Evolutionary conservation across 176 grass and related monocot genomes (phyloP).

Genomic region (sorghum (Sorghum bicolor)): DNA sequence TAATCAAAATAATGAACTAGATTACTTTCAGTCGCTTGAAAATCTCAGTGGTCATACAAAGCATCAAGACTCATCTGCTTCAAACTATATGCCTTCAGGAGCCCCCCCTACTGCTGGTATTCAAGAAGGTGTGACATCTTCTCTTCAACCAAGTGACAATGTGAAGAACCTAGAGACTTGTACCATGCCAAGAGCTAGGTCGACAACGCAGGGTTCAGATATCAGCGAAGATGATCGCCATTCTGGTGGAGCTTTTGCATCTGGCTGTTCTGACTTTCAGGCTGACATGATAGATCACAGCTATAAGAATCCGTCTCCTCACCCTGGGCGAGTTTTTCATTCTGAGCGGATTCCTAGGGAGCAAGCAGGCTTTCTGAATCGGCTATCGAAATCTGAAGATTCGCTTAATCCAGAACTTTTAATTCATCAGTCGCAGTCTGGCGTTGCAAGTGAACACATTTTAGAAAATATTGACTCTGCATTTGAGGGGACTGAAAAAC

Average conservation of each 20-base stretch:
- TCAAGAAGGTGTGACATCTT: slow-evolving; percentile 57
- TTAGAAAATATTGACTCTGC: slow-evolving; percentile 45
- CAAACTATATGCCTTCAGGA: slow-evolving; percentile 39
- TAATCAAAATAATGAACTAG: slow-evolving; percentile 39
- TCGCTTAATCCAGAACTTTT: slow-evolving; percentile 76
- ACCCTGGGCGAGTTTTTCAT: slow-evolving; percentile 58
- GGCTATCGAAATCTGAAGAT: slow-evolving; percentile 89
- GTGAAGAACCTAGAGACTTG: slow-evolving; percentile 48
- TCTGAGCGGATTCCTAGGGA: slow-evolving; percentile 83
- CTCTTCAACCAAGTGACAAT: slow-evolving; percentile 54
- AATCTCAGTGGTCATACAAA: slow-evolving; percentile 32
- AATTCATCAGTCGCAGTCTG: slow-evolving; percentile 54
- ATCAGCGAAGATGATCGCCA: slow-evolving; percentile 70
- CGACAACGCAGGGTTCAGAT: slow-evolving; percentile 44
- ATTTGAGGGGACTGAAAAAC: slow-evolving; percentile 48
- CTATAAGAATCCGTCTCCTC: slow-evolving; percentile 46
- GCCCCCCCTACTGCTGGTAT: slow-evolving; percentile 18
- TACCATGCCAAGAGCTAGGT: slow-evolving; percentile 39
- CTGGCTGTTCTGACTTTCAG: slow-evolving; percentile 73
- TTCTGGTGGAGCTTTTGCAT: slow-evolving; percentile 63
- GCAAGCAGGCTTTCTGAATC: slow-evolving; percentile 54
- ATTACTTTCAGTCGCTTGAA: slow-evolving; percentile 53
- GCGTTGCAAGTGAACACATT: slow-evolving; percentile 56
- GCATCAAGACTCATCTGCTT: slow-evolving; percentile 44
- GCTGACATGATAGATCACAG: slow-evolving; percentile 52